These are phyloP conservation scores for Cicer pinnatifidum DNA, from an alignment of 306 rosid genomes.

Conservation along the genomic window DNA sequence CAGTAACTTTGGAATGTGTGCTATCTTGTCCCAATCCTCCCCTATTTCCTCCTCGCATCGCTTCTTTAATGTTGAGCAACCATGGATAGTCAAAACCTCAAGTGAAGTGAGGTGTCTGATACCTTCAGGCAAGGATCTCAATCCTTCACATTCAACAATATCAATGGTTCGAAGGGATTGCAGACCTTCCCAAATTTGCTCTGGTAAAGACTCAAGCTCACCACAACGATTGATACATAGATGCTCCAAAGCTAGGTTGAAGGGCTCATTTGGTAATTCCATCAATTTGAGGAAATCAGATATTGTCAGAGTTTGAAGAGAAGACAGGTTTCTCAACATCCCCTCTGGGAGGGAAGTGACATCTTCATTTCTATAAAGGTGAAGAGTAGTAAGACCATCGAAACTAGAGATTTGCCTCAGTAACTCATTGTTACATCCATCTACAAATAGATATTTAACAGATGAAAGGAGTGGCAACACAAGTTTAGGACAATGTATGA, in stretches of 20 bases:
- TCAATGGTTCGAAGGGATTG: neutral
- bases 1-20: neutral
- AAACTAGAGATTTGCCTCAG: conserved; percentile 2
- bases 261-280: conserved; percentile 1
- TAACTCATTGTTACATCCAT: neutral
- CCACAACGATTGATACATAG: neutral
- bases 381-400: neutral
- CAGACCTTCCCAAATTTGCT: neutral
- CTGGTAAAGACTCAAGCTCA: neutral
- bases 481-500: neutral
- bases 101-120: conserved; percentile 1
- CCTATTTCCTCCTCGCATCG: neutral
- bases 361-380: neutral
- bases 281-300: neutral
- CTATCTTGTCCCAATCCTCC: conserved; percentile 16
- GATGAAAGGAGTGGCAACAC: conserved; percentile 14
- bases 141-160: neutral
- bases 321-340: neutral
- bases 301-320: neutral
- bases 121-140: neutral
- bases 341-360: neutral
- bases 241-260: neutral
- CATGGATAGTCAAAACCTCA: rapidly evolving
- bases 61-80: neutral
- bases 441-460: neutral